Conservation (phyloP, 2,329 filamentous ascomycete genomes). For the Dendrostoma leiphaemia region DNA sequence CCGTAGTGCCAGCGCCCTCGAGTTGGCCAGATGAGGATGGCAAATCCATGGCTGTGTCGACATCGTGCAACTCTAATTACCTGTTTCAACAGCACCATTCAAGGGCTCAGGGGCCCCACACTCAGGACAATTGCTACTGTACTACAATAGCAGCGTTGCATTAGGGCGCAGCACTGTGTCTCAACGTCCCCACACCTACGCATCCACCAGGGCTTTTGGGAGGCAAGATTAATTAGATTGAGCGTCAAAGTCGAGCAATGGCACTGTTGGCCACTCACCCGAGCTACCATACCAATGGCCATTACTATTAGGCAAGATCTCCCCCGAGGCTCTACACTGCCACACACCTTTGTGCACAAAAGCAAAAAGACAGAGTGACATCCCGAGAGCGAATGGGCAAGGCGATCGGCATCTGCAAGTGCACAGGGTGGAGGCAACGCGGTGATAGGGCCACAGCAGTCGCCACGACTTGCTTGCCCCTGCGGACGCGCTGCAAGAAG, state of each 20-base stretch:
- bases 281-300: background rate
- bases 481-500: background rate
- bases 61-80: background rate
- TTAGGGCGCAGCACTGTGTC: background rate
- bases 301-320: background rate
- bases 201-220: background rate
- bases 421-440: too few species aligned
- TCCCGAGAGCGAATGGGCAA: background rate
- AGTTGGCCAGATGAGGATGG: background rate
- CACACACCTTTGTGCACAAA: background rate
- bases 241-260: background rate
- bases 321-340: too few species aligned
- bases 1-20: too few species aligned
- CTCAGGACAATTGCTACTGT: background rate
- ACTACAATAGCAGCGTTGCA: background rate
- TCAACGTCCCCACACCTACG: background rate
- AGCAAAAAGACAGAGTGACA: background rate
- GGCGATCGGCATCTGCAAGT: slow-evolving; percentile 3
- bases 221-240: background rate
- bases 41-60: background rate
- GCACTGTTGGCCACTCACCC: too few species aligned
- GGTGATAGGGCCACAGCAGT: background rate
- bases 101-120: background rate
- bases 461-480: background rate
- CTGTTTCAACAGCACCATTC: background rate